Conservation (phyloP, 2,329 filamentous ascomycete genomes). For the Keithomyces neogunnii region DNA sequence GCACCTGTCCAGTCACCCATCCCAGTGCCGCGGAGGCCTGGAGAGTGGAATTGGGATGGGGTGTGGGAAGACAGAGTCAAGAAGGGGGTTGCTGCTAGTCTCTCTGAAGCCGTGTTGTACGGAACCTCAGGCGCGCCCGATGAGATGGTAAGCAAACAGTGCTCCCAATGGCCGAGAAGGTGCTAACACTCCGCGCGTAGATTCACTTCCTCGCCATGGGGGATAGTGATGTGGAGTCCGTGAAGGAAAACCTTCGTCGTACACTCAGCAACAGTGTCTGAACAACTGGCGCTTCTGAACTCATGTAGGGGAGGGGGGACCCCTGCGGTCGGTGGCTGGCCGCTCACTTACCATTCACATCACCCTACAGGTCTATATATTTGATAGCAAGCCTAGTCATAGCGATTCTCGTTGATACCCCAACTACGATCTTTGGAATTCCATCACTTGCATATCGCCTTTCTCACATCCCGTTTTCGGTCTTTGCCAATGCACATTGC, state of each 20-base stretch:
- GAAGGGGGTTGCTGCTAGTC: constrained; percentile 66
- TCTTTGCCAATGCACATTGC: background rate
- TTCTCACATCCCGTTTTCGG: background rate
- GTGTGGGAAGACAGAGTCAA: constrained; percentile 89
- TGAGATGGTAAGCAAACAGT: constrained; percentile 56
- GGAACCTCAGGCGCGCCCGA: constrained; percentile 54
- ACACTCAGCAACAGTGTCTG: constrained; percentile 31
- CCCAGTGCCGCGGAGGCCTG: constrained; percentile 36
- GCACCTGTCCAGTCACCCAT: constrained; percentile 3
- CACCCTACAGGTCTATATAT: background rate
- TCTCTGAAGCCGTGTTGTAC: constrained; percentile 73
- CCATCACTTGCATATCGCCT: background rate
- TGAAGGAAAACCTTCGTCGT: constrained; percentile 50
- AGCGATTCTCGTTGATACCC: constrained; percentile 6
- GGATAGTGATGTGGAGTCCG: constrained; percentile 45
- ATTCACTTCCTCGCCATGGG: constrained; percentile 61
- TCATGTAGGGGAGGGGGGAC: background rate
- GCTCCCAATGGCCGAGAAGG: background rate
- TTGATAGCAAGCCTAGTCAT: constrained; percentile 1
- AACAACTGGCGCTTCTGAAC: background rate
- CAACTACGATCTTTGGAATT: background rate
- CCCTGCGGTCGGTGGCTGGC: background rate
- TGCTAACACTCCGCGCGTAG: constrained; percentile 26
- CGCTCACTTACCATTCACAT: background rate
- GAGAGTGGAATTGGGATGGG: constrained; percentile 96